Base-by-base conservation (phyloP, 345 rosid species). In the Gynandropsis gynandra region DNA sequence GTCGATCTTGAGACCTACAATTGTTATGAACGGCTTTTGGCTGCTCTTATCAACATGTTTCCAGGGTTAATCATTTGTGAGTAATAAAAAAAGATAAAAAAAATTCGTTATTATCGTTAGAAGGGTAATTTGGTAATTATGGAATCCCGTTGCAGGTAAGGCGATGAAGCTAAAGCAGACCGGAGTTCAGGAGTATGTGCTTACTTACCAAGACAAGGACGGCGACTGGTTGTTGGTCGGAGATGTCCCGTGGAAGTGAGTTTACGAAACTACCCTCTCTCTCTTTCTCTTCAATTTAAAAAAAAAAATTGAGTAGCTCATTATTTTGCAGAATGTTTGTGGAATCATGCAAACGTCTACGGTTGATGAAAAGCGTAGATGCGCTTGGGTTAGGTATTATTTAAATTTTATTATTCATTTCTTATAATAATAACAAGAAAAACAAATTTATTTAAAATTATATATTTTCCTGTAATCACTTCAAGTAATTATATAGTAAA, bases 211-310 rank as follows among this genome's bases (percentile, higher is more conserved):
- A 52, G 96, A 84, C 58, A 88, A 76, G 52, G 96, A 88, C 41
- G 86, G 90, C 16, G 96, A 88, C 19, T 84, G 83, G 96, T 84
- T 88, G 97, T 39, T 84, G 29, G 71, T 77, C n/a, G 95, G 92
- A 10, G 97, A 88, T 74, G 89, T 84, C 9, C 95, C 95, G 4
- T 88, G 97, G 95, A 61, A 80, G 95, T 88, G 62, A n/a, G n/a
- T 71, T 66, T n/a, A 9, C n/a, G 1, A 5, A 36, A 10, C 19
- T 54, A 21, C 43, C 42, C 55, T 21, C 38, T 4, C 20, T 27
- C 35, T 33, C 42, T 50, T 32, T 16, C 32, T 8, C 4, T 50
- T 40, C 31, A n/a, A 10, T 1, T 40, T 5, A 50, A 6, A 50
- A 19, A 55, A 11, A 11, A 29, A 24, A 47, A 7, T 29, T 36